phyloP scores from a whole-genome alignment of 495 filamentous ascomycete genomes.

The Lineolata rhizophorae region DNA sequence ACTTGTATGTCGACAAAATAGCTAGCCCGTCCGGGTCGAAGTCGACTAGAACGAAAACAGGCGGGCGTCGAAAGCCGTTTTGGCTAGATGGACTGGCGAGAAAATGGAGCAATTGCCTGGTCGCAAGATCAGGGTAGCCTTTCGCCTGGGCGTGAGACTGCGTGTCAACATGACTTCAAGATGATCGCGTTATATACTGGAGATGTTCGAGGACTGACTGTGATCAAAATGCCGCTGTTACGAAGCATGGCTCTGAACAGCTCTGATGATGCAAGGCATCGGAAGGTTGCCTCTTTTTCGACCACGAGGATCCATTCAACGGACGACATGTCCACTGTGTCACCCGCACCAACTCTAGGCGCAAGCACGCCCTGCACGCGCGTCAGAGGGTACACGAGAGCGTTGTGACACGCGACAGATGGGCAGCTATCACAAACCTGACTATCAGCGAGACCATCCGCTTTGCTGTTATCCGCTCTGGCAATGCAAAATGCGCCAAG shows the following conservation, averaged over 20 bases:
- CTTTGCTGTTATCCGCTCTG: no score
- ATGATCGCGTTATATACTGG: no score
- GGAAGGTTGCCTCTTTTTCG: slow-evolving; percentile 92
- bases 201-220: slow-evolving; percentile 22
- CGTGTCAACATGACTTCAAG: neutral
- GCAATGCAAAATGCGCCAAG: slow-evolving; percentile 34
- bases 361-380: slow-evolving; percentile 39
- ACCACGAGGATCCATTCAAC: slow-evolving; percentile 60
- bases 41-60: slow-evolving; percentile 53
- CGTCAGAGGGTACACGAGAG: no score
- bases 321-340: slow-evolving; percentile 27
- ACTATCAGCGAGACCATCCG: no score
- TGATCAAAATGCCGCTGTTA: slow-evolving; percentile 41
- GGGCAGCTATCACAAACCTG: no score
- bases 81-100: slow-evolving; percentile 14
- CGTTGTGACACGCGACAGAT: no score
- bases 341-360: slow-evolving; percentile 31
- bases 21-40: slow-evolving; percentile 71
- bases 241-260: slow-evolving; percentile 26
- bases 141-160: slow-evolving; percentile 37
- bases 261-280: slow-evolving; percentile 35
- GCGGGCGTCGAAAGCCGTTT: slow-evolving; percentile 16
- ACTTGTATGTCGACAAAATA: slow-evolving; percentile 72
- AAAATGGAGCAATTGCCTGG: slow-evolving; percentile 42
- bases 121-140: slow-evolving; percentile 77